Evolutionary conservation across 257 asterid species (phyloP), one percentile per base, ranked within the genome.

Genomic region (Solanum piurae): DNA sequence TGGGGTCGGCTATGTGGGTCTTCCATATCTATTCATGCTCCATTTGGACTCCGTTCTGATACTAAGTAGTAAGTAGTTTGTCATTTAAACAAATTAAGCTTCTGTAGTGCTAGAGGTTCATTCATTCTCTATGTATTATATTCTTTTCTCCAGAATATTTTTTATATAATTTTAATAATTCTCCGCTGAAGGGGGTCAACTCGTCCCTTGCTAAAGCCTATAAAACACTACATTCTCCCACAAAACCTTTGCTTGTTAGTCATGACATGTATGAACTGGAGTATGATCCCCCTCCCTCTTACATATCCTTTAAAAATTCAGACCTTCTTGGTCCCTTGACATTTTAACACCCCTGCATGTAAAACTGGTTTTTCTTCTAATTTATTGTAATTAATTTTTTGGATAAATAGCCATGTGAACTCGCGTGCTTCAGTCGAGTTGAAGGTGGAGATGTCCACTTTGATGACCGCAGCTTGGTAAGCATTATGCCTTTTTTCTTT

Each of bases 381-480:
- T 80, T 80, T 29, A 7, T 9, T 29, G 42, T 49, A 46, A 27
- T 52, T 52, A 27, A 77, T 69, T 40, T 62, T 49, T 86, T 38
- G 33, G 55, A 77, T 49, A 77, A 88, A 77, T 87, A 97, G 99
- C 99, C 99, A 77, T 97, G 98, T 89, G 99, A 97, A 89, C 98
- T 97, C 84, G 98, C 96, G 86, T 95, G 99, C 95, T 95, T 52
- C 91, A 97, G 99, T 90, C 98, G 98, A 21, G 95, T 89, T 52
- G 98, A 97, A 93, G 98, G 95, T 77, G 99, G 99, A 58, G 98
- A 95, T 49, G 99, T 95, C 90, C 92, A 87, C 95, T 95, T 95
- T 91, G 99, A 97, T 76, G 99, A 95, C 77, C 95, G 98, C 87
- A 94, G 98, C 88, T 92, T 97, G 99, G 99, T 95, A 92, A 95